Evolutionary conservation across 805 yeast species (phyloP).

Genomic region (Kluyveromyces nonfermentans): DNA sequence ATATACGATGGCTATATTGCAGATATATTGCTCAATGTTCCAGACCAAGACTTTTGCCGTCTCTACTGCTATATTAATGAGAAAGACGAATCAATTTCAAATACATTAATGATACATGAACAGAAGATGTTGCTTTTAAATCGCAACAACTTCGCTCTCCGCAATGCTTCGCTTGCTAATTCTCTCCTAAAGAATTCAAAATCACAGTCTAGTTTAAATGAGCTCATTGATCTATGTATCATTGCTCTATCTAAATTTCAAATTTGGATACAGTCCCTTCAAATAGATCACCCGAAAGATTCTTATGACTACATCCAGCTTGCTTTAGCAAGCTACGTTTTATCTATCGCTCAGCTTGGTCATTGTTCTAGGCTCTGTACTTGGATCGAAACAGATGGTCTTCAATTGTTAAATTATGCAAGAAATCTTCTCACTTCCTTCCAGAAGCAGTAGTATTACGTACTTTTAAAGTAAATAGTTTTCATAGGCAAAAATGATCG

Average conservation of each 20-base stretch:
- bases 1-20: constrained; percentile 44
- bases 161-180: constrained; percentile 28
- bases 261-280: not conserved
- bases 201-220: not conserved
- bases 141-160: constrained; percentile 30
- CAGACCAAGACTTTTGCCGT: constrained; percentile 11
- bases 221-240: not conserved
- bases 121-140: constrained; percentile 16
- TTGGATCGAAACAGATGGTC: not conserved
- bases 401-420: not conserved
- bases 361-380: not conserved
- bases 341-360: constrained; percentile 1
- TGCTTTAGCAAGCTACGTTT: constrained; percentile 27
- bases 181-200: constrained; percentile 14
- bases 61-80: constrained; percentile 14
- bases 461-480: no score
- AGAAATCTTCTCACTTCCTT: not conserved
- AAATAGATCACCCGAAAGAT: not conserved
- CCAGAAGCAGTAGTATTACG: not conserved
- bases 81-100: not conserved
- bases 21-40: constrained; percentile 20
- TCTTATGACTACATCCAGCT: constrained; percentile 23
- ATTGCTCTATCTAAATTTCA: not conserved
- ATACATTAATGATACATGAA: constrained; percentile 6
- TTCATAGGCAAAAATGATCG: no score